Evolutionary conservation across 257 asterid species (phyloP), one percentile per base, ranked within the genome.

Genomic region (Solanum etuberosum): DNA sequence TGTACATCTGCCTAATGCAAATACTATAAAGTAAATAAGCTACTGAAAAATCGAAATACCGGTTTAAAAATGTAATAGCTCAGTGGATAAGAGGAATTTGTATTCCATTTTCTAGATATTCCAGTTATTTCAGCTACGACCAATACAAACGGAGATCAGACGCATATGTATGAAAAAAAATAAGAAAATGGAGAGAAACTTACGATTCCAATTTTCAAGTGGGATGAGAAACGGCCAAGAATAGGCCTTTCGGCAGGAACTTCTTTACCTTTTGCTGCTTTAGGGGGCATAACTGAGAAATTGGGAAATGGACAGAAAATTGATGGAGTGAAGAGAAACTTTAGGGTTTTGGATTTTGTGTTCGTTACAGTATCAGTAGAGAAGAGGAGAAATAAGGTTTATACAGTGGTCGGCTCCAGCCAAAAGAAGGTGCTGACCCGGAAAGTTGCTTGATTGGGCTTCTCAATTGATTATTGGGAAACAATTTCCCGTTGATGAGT

Each of bases 181-280:
- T 43, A 12, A 34, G 12, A 82, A 80, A 85, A 46, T 8, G 63
- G 31, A 35, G 51, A 51, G 40, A 82, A 81, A 80, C 94, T 91
- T 89, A 97, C 99, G 59, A 97, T 97, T 93, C 99, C 99, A 77
- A 97, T 94, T 89, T 97, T 97, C 87, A 97, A 97, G 83, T 97
- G 98, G 68, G 99, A 97, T 37, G 99, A 97, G 91, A 97, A 97
- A 32, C 98, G 97, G 84, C 99, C 98, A 29, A 97, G 95, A 80
- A 95, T 97, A 8, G 98, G 94, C 93, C 96, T 92, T 88, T 97
- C 99, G 3, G 90, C 93, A 3, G 96, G 96, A 57, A 89, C 97
- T 83, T 97, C 99, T 94, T 97, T 97, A 35, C 95, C 90, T 91
- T 96, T 96, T 43, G 95, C 92, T 86, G 98, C 96, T 93, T 95